These are phyloP conservation scores for Phytopythium kandeliae DNA, from an alignment of 352 stramenopile species.

Conservation along the genomic window DNA sequence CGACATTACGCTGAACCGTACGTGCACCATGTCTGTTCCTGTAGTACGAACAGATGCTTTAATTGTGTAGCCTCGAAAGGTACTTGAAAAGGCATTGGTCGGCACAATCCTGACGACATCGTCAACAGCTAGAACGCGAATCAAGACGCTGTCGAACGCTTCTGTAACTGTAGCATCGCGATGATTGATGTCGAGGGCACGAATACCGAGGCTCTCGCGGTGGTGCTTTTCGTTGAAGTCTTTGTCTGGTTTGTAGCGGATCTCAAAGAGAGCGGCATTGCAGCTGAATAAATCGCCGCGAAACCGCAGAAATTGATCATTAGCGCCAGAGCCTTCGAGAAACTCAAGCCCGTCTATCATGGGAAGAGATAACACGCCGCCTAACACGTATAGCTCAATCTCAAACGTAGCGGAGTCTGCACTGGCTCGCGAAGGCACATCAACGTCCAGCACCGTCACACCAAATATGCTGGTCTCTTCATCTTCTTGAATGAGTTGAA, in stretches of 20 bases:
- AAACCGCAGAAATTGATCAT: slow-evolving; percentile 56
- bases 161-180: slow-evolving; percentile 43
- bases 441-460: slow-evolving; percentile 51
- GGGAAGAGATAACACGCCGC: slow-evolving; percentile 39
- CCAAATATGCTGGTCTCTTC: slow-evolving; percentile 62
- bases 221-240: slow-evolving; percentile 75
- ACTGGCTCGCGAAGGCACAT: slow-evolving; percentile 21
- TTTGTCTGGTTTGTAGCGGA: slow-evolving; percentile 60
- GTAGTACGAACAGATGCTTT: slow-evolving; percentile 15
- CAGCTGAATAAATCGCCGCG: slow-evolving; percentile 41
- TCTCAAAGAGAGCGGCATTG: slow-evolving; percentile 67
- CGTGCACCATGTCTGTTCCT: slow-evolving; percentile 22
- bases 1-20: slow-evolving; percentile 44
- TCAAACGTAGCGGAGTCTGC: slow-evolving; percentile 39
- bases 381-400: slow-evolving; percentile 48
- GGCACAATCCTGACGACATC: slow-evolving; percentile 34
- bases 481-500: slow-evolving; percentile 52
- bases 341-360: slow-evolving; percentile 20
- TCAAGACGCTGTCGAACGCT: slow-evolving; percentile 28
- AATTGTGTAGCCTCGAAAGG: slow-evolving; percentile 39
- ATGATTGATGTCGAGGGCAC: slow-evolving; percentile 50
- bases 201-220: slow-evolving; percentile 45
- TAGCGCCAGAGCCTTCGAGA: slow-evolving; percentile 40
- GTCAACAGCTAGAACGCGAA: slow-evolving; percentile 39
- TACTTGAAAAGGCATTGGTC: slow-evolving; percentile 26